Base-by-base conservation (phyloP, 75 land plant genomes). In the Ceratopteris richardii region DNA sequence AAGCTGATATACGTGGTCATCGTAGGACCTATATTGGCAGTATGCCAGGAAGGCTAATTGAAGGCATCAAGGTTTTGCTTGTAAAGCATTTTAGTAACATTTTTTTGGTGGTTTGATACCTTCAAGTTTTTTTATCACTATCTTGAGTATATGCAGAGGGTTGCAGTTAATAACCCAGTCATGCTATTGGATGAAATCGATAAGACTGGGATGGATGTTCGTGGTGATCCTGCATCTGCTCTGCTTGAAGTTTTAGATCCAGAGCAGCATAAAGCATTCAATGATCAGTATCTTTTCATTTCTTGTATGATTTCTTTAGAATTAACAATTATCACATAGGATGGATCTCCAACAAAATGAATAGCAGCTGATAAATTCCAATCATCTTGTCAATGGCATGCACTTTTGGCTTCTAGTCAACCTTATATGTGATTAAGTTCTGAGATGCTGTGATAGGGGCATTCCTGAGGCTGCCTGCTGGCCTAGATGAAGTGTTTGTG, bases 31-130 rank as follows among this genome's bases (percentile, higher is more conserved):
- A 94, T 59, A 82, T 94, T 42, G 99, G 99, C 44, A 94, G 99
- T 68, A 94, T 94, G 99, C 99, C 99, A 16, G 99, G 99, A 6
- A 91, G 99, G 22, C 96, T 94, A 44, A 86, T 94, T 74, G 99
- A 94, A 22, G 99, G 99, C 11, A 62, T 94, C 44, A 94, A 94
- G 91, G 99, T 94, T 25, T 31, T 17, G 29, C 22, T 54, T n/a
- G n/a, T n/a, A n/a, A n/a, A n/a, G n/a, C n/a, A n/a, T n/a, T n/a
- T n/a, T n/a, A n/a, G n/a, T n/a, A n/a, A n/a, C n/a, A n/a, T 29
- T 44, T 1, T 30, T 25, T 22, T 31, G 19, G 23, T 54, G 19
- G 19, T 14, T 33, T 6, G 17, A 22, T 17, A 31, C 7, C 24
- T n/a, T 5, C 46, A 36, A 7, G 13, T 18, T 13, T 60, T 18